These are phyloP conservation scores for Tolypocladium inflatum DNA, from an alignment of 2,329 filamentous ascomycete genomes.

Conservation along the genomic window DNA sequence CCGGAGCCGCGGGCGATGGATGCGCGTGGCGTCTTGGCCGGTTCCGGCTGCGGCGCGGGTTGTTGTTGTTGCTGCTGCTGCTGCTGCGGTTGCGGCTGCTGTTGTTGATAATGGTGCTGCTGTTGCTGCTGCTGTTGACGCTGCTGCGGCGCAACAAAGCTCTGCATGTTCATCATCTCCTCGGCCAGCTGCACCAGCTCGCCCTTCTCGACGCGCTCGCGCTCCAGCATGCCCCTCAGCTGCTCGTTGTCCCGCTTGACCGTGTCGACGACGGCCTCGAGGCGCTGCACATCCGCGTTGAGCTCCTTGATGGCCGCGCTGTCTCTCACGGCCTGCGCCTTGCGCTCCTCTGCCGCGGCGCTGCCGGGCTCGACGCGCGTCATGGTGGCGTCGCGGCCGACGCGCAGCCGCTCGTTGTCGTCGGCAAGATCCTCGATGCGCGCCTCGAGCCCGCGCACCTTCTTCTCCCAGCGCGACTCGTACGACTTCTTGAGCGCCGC, in stretches of 20 bases:
- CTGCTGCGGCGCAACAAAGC: constrained; percentile 23
- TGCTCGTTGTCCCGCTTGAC: constrained; percentile 61
- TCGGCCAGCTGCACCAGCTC: constrained; percentile 74
- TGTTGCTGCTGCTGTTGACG: constrained; percentile 5
- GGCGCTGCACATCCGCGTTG: constrained; percentile 63
- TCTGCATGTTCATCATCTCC: constrained; percentile 69
- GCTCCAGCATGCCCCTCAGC: constrained; percentile 56
- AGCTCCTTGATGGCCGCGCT: constrained; percentile 59
- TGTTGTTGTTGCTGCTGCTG: constrained; percentile 10
- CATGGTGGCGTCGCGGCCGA: constrained; percentile 56
- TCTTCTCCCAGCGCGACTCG: constrained; percentile 84
- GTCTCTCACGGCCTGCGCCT: constrained; percentile 51
- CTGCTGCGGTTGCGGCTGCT: constrained; percentile 1
- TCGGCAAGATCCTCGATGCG: constrained; percentile 59
- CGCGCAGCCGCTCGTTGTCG: constrained; percentile 67
- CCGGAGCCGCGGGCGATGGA: constrained; percentile 46
- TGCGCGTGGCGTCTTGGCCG: constrained; percentile 31
- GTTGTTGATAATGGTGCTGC: constrained; percentile 1
- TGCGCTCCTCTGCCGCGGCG: constrained; percentile 39
- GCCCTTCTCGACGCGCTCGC: constrained; percentile 73
- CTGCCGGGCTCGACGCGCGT: constrained; percentile 40
- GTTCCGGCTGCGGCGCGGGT: constrained; percentile 9
- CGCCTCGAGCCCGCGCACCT: constrained; percentile 65
- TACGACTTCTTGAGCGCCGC: constrained; percentile 78
- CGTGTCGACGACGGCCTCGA: constrained; percentile 62